Base-by-base conservation (phyloP, 139 green algal genomes). In the Limnomonas spitsbergensis region DNA sequence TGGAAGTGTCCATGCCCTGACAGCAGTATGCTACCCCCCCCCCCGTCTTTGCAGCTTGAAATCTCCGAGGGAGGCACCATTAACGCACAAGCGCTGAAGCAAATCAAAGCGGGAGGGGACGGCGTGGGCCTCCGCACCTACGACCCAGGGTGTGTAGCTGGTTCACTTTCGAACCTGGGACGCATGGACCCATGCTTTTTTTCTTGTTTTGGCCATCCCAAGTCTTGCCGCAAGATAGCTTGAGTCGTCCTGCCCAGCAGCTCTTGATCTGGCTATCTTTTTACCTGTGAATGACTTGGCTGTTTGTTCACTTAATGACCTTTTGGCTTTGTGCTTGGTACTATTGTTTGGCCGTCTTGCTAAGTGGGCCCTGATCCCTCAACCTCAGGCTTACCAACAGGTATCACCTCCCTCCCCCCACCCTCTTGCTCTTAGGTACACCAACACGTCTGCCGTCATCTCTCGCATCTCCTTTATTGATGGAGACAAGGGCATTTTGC, bases 401-500 rank as follows among this genome's bases (percentile, higher is more conserved):
- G n/a, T n/a, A n/a, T n/a, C n/a, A n/a, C n/a, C n/a, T n/a, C n/a
- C n/a, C n/a, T n/a, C n/a, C n/a, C n/a, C n/a, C n/a, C n/a, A n/a
- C 42, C 42, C 9, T 6, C 42, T 9, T 54, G 14, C 67, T 26
- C 36, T 31, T 76, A 97, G 95, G 6, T 98, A 98, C 88, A 92
- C 95, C 4, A 98, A 98, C 89, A 99, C 95, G 0, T 80, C 93
- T 0, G 90, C 95, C 4, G 94, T 96, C 69, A 92, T 92, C 56
- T 95, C 88, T 32, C 79, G 77, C 39, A 97, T 99, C 75, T 96
- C 88, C 1, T 99, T 91, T 91, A 99, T 99, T 73, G 96, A 99
- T 78, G 96, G 96, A 75, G 95, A 95, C 66, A 94, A 94, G 85
- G 96, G 96, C 35, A 94, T 98, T 73, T 83, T 98, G 80, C 88